phyloP scores from a whole-genome alignment of 441 rosid genomes.

The Erodium chrysanthum region DNA sequence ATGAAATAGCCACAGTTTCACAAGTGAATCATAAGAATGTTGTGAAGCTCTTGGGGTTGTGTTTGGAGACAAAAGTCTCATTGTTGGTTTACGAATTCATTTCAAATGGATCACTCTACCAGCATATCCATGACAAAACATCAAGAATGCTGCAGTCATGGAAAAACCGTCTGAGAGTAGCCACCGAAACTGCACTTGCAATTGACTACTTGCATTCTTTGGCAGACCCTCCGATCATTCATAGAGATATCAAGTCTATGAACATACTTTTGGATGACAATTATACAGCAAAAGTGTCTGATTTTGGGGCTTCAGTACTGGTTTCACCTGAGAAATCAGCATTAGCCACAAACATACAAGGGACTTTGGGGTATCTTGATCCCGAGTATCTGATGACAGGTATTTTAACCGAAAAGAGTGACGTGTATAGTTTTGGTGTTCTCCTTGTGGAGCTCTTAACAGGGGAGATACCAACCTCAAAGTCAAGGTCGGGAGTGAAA shows the following conservation, averaged over 20 bases:
- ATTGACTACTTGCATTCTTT: conserved; percentile 16
- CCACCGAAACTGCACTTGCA: conserved; percentile 16
- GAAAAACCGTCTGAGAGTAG: conserved; percentile 4
- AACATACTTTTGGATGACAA: conserved; percentile 14
- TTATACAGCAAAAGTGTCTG: conserved; percentile 16
- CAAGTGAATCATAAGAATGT: neutral
- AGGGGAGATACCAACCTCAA: conserved; percentile 20
- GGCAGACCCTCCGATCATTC: conserved; percentile 16
- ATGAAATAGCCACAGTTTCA: neutral
- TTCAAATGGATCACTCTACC: neutral
- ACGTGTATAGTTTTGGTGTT: conserved; percentile 29
- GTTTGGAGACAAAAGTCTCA: neutral
- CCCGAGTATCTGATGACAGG: conserved; percentile 23
- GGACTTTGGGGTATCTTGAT: conserved; percentile 28
- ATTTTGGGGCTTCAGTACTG: conserved; percentile 28
- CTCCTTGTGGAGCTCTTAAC: conserved; percentile 27
- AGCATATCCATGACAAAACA: neutral
- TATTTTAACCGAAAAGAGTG: conserved; percentile 21
- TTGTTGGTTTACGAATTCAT: neutral
- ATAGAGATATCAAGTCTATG: conserved; percentile 13
- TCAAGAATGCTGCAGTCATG: neutral
- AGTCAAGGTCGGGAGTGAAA: conserved; percentile 9
- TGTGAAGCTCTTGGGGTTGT: neutral
- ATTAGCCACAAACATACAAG: conserved; percentile 17
- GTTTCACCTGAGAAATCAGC: conserved; percentile 18